Evolutionary conservation across 2,329 filamentous ascomycete genomes (phyloP), one percentile per base, ranked within the genome.

Genomic region (Cladosporium sp.): DNA sequence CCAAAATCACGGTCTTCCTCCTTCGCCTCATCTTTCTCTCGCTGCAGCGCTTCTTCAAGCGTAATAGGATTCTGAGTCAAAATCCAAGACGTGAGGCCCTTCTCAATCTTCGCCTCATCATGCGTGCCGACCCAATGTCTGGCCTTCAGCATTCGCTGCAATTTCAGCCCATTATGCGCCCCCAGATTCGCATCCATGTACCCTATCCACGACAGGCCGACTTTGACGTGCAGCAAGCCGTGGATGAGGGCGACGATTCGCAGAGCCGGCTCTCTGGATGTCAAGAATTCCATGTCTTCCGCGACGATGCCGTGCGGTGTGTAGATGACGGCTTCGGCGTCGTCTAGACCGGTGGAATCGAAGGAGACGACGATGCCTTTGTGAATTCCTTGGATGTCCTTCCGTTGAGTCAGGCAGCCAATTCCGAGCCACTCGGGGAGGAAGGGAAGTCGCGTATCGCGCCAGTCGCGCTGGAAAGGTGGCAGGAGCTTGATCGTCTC

Each of bases 121-220:
- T 86, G 83, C 20, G 83, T 86, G 0, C 75, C 76, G 15, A 86
- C 67, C 83, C 83, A 86, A 58, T 85, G 86, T 56, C 71, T 76
- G 0, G 80, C 78, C 2, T 72, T 68, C 24, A 80, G 65, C 4
- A 75, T 65, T 13, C 72, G 65, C 52, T 80, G 80, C 3, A 79
- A 78, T 51, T 77, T 70, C 13, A 84, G 65, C 0, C 80, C 83
- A 58, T 85, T 86, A 52, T 78, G 70, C 0, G 76, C 83, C 2
- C 83, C 83, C n/a, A 85, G 73, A 54, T 86, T 86, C 29, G 85
- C 68, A 63, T 85, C 82, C 17, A 69, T 65, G 4, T 64, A 61
- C 40, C 54, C 52, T 11, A 58, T 58, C 15, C 41, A 57, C 9
- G 53, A 52, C 4, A 57, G 50, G 1, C 68, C 68, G 17, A 79